These are phyloP conservation scores for Eimeria sp. DNA, from an alignment of 169 alveolate genomes.

Conservation along the genomic window DNA sequence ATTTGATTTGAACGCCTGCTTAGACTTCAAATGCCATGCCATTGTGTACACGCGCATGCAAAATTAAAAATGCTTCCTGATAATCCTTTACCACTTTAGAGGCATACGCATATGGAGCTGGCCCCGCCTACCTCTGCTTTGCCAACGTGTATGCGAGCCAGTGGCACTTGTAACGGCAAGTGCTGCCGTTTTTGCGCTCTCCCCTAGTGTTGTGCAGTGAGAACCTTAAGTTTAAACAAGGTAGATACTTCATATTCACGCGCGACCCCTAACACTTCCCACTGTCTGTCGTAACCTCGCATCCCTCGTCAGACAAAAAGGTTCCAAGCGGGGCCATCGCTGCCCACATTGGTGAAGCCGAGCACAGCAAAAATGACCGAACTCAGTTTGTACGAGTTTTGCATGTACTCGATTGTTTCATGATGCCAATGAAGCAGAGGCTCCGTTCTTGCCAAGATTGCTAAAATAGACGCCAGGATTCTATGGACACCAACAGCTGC, in stretches of 20 bases:
- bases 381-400: not conserved
- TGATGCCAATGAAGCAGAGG: not conserved
- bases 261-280: conserved; percentile 17
- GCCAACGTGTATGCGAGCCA: conserved; percentile 11
- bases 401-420: not conserved
- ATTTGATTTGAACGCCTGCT: conserved; percentile 16
- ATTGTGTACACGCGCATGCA: not conserved
- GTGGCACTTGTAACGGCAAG: conserved; percentile 17
- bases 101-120: not conserved
- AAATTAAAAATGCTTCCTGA: not conserved
- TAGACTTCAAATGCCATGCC: not conserved
- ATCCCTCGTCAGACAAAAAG: conserved; percentile 67
- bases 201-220: not conserved
- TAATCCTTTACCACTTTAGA: not conserved
- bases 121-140: not conserved
- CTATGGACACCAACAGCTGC: not conserved
- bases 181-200: conserved; percentile 13
- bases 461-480: conserved; percentile 1
- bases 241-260: not conserved
- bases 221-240: conserved; percentile 6
- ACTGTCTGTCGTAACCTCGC: conserved; percentile 14
- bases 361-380: conserved; percentile 28
- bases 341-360: conserved; percentile 39
- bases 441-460: conserved; percentile 27
- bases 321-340: conserved; percentile 13